phyloP scores from a whole-genome alignment of 2,329 filamentous ascomycete genomes.

The Trichoderma koningii region DNA sequence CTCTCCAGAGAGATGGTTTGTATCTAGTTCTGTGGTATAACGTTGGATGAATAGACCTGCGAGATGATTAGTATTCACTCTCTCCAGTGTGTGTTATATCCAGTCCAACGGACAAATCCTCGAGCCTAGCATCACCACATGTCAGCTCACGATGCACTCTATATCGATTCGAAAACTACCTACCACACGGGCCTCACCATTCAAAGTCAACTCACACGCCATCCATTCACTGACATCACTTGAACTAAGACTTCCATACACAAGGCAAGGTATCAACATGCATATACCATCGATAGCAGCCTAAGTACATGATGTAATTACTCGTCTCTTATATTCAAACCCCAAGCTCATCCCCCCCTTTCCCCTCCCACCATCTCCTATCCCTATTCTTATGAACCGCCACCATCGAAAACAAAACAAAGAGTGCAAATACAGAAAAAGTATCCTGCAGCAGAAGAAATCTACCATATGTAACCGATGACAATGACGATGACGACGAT shows the following conservation, averaged over 20 bases:
- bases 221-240: not conserved
- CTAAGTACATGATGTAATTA: not conserved
- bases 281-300: not conserved
- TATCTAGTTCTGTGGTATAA: not conserved
- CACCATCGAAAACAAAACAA: not conserved
- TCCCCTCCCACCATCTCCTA: not conserved
- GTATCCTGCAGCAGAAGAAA: conserved; percentile 23
- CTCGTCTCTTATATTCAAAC: conserved; percentile 24
- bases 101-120: not conserved
- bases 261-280: no score
- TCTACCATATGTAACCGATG: conserved; percentile 24
- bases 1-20: not conserved
- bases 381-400: no score
- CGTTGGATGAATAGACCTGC: not conserved
- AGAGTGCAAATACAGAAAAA: conserved; percentile 9
- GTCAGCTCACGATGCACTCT: not conserved
- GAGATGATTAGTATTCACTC: not conserved
- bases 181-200: not conserved
- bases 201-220: not conserved
- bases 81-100: not conserved
- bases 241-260: not conserved
- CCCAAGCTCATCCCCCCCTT: not conserved
- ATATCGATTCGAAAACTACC: not conserved
- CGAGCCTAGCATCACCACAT: not conserved
- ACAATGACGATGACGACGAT: conserved; percentile 22